These are phyloP conservation scores for Parathielavia hyrcaniae DNA, from an alignment of 495 filamentous ascomycete species.

Conservation along the genomic window DNA sequence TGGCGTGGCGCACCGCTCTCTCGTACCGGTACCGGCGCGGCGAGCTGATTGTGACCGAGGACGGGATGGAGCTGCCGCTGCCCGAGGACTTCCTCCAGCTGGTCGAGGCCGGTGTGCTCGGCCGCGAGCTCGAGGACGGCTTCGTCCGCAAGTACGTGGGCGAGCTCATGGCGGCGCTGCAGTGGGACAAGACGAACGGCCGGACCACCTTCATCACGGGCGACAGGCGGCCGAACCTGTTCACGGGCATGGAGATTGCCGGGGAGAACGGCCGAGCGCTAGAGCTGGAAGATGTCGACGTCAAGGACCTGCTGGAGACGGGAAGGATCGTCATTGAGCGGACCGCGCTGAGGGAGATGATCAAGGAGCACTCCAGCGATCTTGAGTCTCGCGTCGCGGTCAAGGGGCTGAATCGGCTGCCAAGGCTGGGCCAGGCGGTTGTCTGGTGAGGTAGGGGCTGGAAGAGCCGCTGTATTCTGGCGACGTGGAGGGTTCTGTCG, in stretches of 20 bases:
- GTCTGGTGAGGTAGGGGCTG: constrained; percentile 3
- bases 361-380: constrained; percentile 71
- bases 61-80: constrained; percentile 56
- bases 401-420: constrained; percentile 24
- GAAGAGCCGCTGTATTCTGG: background rate
- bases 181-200: constrained; percentile 63
- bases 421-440: constrained; percentile 21
- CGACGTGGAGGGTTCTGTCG: background rate
- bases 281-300: constrained; percentile 70
- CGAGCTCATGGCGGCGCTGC: constrained; percentile 60
- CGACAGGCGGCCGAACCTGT: constrained; percentile 48
- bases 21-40: constrained; percentile 82
- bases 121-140: constrained; percentile 36
- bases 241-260: constrained; percentile 51
- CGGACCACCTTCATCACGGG: constrained; percentile 74
- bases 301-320: constrained; percentile 84
- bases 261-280: constrained; percentile 62
- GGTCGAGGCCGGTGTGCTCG: constrained; percentile 24
- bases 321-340: constrained; percentile 83
- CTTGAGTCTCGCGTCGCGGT: constrained; percentile 42
- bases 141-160: constrained; percentile 54
- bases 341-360: constrained; percentile 66
- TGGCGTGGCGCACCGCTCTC: constrained; percentile 91
- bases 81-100: constrained; percentile 40
- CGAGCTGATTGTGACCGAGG: constrained; percentile 77